Evolutionary conservation across 495 filamentous ascomycete genomes (phyloP).

Genomic region (Aspergillus indologenus): DNA sequence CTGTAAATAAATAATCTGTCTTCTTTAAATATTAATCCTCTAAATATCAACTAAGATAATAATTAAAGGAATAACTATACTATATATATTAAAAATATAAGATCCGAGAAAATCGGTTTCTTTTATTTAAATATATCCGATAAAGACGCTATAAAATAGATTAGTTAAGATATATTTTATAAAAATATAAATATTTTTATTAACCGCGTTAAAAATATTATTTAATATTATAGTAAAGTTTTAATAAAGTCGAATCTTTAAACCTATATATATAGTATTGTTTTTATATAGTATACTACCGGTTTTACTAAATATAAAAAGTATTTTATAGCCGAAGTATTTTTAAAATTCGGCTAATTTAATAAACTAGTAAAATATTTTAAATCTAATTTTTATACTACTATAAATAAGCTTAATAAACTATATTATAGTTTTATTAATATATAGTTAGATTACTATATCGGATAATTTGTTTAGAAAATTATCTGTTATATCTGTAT

Average conservation of each 20-base stretch:
- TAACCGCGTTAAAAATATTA: conserved; percentile 1
- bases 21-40: not conserved
- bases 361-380: not conserved
- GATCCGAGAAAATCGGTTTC: not conserved
- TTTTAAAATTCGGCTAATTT: not conserved
- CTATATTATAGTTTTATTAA: not conserved
- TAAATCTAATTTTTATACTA: not conserved
- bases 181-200: conserved; percentile 3
- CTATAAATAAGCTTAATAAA: not conserved
- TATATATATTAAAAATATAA: not conserved
- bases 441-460: not conserved
- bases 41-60: not conserved
- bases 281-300: not conserved
- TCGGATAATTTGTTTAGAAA: not conserved
- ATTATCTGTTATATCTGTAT: not conserved
- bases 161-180: not conserved
- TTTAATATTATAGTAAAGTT: not conserved
- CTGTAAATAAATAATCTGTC: not conserved
- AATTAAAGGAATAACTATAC: not conserved
- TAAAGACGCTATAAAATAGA: not conserved
- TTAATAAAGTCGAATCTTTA: conserved; percentile 3
- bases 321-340: not conserved
- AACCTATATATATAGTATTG: conserved; percentile 2
- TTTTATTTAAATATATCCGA: not conserved
- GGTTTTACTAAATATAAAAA: conserved; percentile 3